These are phyloP conservation scores for Macroventuria anomochaeta DNA, from an alignment of 2,329 filamentous ascomycete species.

Conservation along the genomic window DNA sequence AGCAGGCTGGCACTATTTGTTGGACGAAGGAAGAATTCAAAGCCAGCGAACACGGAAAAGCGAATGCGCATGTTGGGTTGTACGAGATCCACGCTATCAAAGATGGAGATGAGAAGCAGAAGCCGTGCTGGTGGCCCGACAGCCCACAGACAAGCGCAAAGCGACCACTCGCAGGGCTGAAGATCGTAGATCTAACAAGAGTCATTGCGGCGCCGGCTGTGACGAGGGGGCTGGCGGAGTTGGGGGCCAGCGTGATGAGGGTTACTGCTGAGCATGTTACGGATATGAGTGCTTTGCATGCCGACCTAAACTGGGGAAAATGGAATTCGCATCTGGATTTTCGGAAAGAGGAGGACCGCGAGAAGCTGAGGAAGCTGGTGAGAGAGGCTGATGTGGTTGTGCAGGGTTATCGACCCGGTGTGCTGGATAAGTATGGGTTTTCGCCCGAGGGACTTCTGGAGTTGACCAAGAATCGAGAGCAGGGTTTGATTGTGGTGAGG, in stretches of 20 bases:
- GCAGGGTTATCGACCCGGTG: slow-evolving; percentile 58
- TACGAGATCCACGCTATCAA: slow-evolving; percentile 48
- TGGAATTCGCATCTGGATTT: slow-evolving; percentile 57
- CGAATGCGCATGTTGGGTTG: slow-evolving; percentile 52
- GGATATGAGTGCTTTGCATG: slow-evolving; percentile 52
- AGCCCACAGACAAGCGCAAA: slow-evolving; percentile 37
- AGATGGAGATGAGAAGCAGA: slow-evolving; percentile 40
- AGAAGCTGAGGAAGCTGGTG: slow-evolving; percentile 52
- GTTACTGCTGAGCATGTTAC: slow-evolving; percentile 51
- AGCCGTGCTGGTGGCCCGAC: slow-evolving; percentile 54
- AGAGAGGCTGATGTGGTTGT: slow-evolving; percentile 59
- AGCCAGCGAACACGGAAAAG: slow-evolving; percentile 51
- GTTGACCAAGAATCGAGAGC: slow-evolving; percentile 49
- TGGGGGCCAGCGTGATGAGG: slow-evolving; percentile 57
- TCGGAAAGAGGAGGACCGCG: slow-evolving; percentile 46
- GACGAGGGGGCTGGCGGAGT: slow-evolving; percentile 52
- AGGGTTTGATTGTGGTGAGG: slow-evolving; percentile 56
- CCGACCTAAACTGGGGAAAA: slow-evolving; percentile 60
- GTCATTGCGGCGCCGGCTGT: slow-evolving; percentile 59
- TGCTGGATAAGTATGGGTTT: slow-evolving; percentile 57
- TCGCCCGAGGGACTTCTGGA: slow-evolving; percentile 51
- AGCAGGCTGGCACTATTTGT: slow-evolving; percentile 52
- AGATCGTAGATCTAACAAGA: slow-evolving; percentile 59
- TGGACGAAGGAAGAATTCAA: slow-evolving; percentile 49
- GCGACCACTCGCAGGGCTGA: slow-evolving; percentile 56